Percentiles rank a stretch among this genome's conserved stretches.
These are phyloP conservation scores for Cyclospora cayetanensis DNA, from an alignment of 169 alveolate genomes.

Conservation along the genomic window DNA sequence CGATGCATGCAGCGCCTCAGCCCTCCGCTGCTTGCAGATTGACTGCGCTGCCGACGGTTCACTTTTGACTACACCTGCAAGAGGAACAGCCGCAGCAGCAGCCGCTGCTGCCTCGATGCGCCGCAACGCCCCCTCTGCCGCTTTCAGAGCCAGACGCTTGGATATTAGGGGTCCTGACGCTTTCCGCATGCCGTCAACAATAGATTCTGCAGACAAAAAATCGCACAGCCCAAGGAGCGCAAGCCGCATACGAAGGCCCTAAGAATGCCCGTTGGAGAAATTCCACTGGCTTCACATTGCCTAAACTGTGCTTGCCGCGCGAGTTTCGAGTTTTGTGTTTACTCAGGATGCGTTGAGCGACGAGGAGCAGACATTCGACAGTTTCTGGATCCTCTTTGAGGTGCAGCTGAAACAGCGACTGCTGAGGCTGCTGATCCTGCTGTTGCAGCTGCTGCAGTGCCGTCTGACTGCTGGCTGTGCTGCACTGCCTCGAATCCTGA, in stretches of 20 bases:
- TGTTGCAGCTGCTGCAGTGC: not conserved
- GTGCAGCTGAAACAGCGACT: not conserved
- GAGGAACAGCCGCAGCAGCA: slow-evolving; percentile 11
- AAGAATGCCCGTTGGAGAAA: no score
- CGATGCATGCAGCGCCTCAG: slow-evolving; percentile 21
- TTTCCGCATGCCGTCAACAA: not conserved
- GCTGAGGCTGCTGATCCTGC: slow-evolving; percentile 51
- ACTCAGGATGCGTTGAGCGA: slow-evolving; percentile 32
- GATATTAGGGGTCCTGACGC: not conserved
- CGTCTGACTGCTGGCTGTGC: not conserved
- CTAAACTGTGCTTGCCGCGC: no score
- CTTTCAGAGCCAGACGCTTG: slow-evolving; percentile 13
- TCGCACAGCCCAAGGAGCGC: no score
- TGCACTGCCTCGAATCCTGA: not conserved
- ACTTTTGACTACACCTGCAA: not conserved
- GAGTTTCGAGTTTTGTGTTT: not conserved
- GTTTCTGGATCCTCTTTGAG: slow-evolving; percentile 5
- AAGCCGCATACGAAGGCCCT: no score
- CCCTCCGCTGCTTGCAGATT: slow-evolving; percentile 38
- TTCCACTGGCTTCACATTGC: no score
- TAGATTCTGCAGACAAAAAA: not conserved
- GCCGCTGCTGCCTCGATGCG: slow-evolving; percentile 28
- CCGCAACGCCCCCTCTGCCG: slow-evolving; percentile 19
- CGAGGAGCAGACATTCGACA: slow-evolving; percentile 19
- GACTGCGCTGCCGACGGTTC: not conserved